Evolutionary conservation across 2,329 filamentous ascomycete genomes (phyloP).

Genomic region (Septoria petroselini): DNA sequence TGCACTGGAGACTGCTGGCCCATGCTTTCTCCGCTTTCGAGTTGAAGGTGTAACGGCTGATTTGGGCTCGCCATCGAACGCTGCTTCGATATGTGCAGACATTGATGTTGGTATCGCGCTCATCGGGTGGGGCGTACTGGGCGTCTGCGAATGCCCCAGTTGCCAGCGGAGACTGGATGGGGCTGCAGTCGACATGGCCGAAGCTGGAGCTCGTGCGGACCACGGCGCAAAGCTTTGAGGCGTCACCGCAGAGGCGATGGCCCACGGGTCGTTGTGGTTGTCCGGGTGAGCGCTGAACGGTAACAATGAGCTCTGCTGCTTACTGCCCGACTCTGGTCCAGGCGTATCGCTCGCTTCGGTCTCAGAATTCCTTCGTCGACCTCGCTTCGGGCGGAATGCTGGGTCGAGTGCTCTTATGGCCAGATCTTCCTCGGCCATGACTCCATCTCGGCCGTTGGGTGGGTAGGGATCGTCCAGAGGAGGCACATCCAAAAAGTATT

Average conservation of each 20-base stretch:
- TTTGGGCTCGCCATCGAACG: conserved; percentile 58
- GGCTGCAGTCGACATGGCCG: conserved; percentile 42
- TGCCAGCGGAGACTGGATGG: conserved; percentile 41
- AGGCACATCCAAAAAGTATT: conserved; percentile 77
- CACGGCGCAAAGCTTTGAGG: conserved; percentile 39
- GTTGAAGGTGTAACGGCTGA: conserved; percentile 69
- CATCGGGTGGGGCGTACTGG: conserved; percentile 63
- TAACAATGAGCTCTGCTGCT: conserved; percentile 35
- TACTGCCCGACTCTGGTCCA: conserved; percentile 17
- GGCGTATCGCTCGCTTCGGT: conserved; percentile 31
- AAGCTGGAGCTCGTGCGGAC: conserved; percentile 40
- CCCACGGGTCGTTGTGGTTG: conserved; percentile 53
- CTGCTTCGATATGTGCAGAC: conserved; percentile 43
- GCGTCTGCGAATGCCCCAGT: conserved; percentile 28
- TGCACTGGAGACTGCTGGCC: conserved; percentile 84
- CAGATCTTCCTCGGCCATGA: conserved; percentile 82
- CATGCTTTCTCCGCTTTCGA: conserved; percentile 63
- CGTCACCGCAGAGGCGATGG: conserved; percentile 40
- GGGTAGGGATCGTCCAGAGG: conserved; percentile 60
- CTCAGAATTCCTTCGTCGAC: conserved; percentile 49
- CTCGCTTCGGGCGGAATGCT: conserved; percentile 63
- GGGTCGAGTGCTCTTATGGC: conserved; percentile 80
- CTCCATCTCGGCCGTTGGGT: conserved; percentile 70
- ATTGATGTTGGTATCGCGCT: conserved; percentile 68
- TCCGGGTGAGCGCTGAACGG: conserved; percentile 56